A percentile compares a stretch with the other conserved stretches of the same genome.
These are phyloP conservation scores for Penicillium griseofulvum DNA, from an alignment of 2,329 filamentous ascomycete genomes.

Conservation along the genomic window DNA sequence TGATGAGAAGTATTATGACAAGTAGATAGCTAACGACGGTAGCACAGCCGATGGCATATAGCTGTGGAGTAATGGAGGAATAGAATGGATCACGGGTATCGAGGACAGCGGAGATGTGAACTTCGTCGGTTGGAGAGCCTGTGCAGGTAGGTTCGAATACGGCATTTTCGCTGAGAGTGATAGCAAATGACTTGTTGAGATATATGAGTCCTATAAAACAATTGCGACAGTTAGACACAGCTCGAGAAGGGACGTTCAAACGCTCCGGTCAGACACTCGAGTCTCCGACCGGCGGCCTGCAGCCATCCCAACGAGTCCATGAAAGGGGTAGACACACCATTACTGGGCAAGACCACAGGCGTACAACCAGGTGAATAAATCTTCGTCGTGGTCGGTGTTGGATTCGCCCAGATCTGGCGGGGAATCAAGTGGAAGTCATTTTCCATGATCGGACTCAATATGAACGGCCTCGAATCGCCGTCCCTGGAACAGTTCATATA, in stretches of 20 bases:
- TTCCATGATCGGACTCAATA: constrained; percentile 30
- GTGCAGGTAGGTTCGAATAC: constrained; percentile 52
- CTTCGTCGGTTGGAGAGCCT: constrained; percentile 31
- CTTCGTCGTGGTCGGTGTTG: constrained; percentile 38
- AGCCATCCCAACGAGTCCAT: not conserved
- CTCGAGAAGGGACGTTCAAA: not conserved
- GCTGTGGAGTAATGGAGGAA: constrained; percentile 86
- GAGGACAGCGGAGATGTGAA: constrained; percentile 52
- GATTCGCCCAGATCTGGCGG: constrained; percentile 43
- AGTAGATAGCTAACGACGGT: constrained; percentile 90
- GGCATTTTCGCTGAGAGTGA: constrained; percentile 50
- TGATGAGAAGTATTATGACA: constrained; percentile 90
- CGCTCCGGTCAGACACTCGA: too few species aligned
- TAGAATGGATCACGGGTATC: constrained; percentile 86
- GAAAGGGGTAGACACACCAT: constrained; percentile 42
- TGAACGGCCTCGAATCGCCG: constrained; percentile 12
- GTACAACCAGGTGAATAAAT: constrained; percentile 54
- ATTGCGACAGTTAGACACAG: constrained; percentile 1
- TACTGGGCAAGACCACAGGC: constrained; percentile 60
- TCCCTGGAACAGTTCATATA: constrained; percentile 13
- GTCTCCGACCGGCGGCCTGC: not conserved
- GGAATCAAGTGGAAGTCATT: constrained; percentile 34
- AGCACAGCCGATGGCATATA: constrained; percentile 86
- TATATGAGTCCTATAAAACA: constrained; percentile 38
- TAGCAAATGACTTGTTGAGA: constrained; percentile 41